A percentile compares a stretch with the other conserved stretches of the same genome.
phyloP scores from a whole-genome alignment of 495 filamentous ascomycete species.

The Annulohypoxylon stygium region DNA sequence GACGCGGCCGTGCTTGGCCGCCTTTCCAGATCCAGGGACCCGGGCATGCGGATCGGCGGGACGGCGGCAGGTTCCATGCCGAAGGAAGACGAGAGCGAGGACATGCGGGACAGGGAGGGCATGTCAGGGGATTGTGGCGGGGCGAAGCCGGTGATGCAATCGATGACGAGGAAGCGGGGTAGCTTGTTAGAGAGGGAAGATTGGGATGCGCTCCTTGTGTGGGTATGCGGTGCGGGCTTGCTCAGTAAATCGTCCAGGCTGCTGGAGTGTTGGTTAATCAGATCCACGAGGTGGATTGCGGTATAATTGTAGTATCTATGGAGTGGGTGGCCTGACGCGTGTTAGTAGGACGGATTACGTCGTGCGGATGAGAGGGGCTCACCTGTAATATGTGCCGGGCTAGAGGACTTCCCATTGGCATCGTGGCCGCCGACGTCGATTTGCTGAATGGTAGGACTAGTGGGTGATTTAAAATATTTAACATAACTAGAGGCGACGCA shows the following conservation, averaged over 20 bases:
- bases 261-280: conserved; percentile 58
- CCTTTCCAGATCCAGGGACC: conserved; percentile 38
- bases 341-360: conserved; percentile 31
- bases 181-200: conserved; percentile 49
- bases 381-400: conserved; percentile 57
- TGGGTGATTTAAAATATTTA: conserved; percentile 62
- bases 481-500: conserved; percentile 69
- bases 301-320: conserved; percentile 72
- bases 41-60: conserved; percentile 38
- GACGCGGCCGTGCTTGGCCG: conserved; percentile 50
- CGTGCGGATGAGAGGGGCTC: conserved; percentile 23
- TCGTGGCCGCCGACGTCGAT: conserved; percentile 61
- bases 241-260: conserved; percentile 59
- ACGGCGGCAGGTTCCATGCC: conserved; percentile 41
- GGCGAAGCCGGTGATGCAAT: conserved; percentile 65
- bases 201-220: conserved; percentile 43
- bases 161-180: conserved; percentile 64
- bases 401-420: conserved; percentile 56
- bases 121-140: conserved; percentile 53
- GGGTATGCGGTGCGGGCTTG: conserved; percentile 39
- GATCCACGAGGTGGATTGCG: conserved; percentile 64
- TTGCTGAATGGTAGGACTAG: conserved; percentile 65
- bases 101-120: conserved; percentile 50
- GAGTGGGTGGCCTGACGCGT: conserved; percentile 69
- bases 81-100: conserved; percentile 51